Conservation (phyloP, 2,329 filamentous ascomycete genomes). For the Exophiala lecanii-corni region DNA sequence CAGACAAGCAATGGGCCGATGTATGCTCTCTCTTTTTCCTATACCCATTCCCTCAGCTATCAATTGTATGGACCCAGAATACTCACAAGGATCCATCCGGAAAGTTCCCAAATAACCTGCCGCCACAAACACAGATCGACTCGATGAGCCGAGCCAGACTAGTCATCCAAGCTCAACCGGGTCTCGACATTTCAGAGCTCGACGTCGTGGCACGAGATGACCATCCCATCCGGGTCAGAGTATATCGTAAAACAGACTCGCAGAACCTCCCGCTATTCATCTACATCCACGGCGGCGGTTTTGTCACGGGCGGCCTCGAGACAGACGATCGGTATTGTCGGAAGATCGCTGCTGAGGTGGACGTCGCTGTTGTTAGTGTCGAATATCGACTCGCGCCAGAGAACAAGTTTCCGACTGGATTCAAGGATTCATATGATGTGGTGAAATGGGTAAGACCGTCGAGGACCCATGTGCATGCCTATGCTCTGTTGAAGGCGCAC, state of each 20-base stretch:
- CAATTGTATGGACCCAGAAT: no score
- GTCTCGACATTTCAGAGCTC: constrained; percentile 3
- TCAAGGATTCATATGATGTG: constrained; percentile 47
- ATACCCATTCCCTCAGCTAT: no score
- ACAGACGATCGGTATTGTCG: constrained; percentile 42
- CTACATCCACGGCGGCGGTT: constrained; percentile 42
- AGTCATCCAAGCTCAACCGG: constrained; percentile 1
- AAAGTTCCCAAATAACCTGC: constrained; percentile 3
- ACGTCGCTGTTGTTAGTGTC: constrained; percentile 44
- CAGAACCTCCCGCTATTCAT: constrained; percentile 15
- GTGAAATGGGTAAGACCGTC: constrained; percentile 41
- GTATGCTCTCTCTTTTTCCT: no score
- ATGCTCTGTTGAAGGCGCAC: no score
- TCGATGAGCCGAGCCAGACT: constrained; percentile 1
- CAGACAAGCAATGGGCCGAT: not conserved
- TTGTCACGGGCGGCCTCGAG: constrained; percentile 40
- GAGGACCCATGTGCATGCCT: no score
- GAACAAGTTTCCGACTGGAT: constrained; percentile 44
- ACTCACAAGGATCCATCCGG: no score
- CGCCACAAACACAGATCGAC: not conserved
- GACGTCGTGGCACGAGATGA: constrained; percentile 2
- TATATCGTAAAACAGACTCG: not conserved
- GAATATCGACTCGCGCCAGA: constrained; percentile 52
- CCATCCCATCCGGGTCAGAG: constrained; percentile 1
- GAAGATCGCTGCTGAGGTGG: constrained; percentile 34